Base-by-base conservation (phyloP, 2,329 filamentous ascomycete genomes). In the Pseudopyrenochaeta lycopersici region DNA sequence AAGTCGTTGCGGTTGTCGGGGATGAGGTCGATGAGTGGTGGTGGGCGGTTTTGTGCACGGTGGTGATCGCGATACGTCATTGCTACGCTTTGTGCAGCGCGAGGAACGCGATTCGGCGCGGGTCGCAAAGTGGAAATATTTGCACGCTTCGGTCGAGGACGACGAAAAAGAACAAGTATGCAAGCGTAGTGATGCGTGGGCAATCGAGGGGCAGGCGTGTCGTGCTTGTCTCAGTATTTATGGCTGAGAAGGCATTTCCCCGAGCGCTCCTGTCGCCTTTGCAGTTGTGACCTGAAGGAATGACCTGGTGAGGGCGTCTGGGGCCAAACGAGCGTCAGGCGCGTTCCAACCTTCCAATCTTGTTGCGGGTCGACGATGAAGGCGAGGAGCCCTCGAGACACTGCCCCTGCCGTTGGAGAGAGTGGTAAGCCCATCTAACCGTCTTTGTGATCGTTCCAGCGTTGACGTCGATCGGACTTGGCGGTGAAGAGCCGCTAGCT, bases 21-120 rank as follows among this genome's bases (percentile, higher is more conserved):
- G 32, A 71, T 70, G 33, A 66, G 58, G 50, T 73, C 70, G 59
- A 74, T 66, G 61, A 73, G 68, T 20, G 64, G 64, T 9, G 52
- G 58, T 31, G 48, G 56, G 21, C 58, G 63, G 36, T 59, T 56
- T 20, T 50, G 49, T 50, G 58, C 56, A 36, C 56, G 49, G 40
- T 52, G 49, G 36, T 64, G 33, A 53, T 67, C 60, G 56, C 58
- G 66, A 61, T 68, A 62, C 54, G 68, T 62, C 70, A 69, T 72
- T 36, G 49, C 27, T 29, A 14, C 17, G n/a, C n/a, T n/a, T 27
- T 45, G 50, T 38, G 12, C 42, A 23, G 18, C 30, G 15, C 41
- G 44, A 12, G 20, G 43, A 38, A 40, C 14, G 45, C n/a, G 38
- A 27, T 17, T 38, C 12, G 21, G 46, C 47, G 53, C 39, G 47